Base-by-base conservation (phyloP, 169 alveolate genomes). In the Cryptosporidium meleagridis region DNA sequence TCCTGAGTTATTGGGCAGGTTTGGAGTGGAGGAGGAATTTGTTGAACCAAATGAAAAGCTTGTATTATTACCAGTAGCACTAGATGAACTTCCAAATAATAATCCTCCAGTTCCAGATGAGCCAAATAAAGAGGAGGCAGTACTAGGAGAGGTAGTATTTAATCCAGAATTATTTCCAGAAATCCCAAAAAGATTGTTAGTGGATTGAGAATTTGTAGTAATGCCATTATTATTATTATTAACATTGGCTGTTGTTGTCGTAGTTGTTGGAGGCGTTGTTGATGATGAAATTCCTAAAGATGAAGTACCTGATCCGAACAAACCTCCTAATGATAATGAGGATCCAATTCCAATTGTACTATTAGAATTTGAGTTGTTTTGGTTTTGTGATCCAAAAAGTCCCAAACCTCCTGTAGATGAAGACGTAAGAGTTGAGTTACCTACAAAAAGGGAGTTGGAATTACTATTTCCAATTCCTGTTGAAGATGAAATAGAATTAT, bases 271-370 rank as follows among this genome's bases (percentile, higher is more conserved):
- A 0, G 44, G 0, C 4, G 44, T 6, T 37, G 44, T 0, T 37
- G 41, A 5, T 26, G 70, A 26, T 18, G 41, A 4, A 0, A 31
- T 0, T 65, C 51, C 72, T 52, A 65, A 65, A 65, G 51, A 14
- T 35, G 45, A 10, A 65, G 72, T 9, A 9, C 72, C 72, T n/a
- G 33, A 65, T 35, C 72, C 72, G 33, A 65, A 65, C 31, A 65
- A 37, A 16, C 72, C 72, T 65, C 72, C 72, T 21, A n/a, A 21
- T 23, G 39, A 59, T 23, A 37, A 21, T 59, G 41, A 23, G 21
- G 69, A 26, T 7, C 69, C 69, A 59, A 31, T 59, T 59, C 69
- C 69, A 5, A 31, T 59, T 18, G 9, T 16, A 48, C 55, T 21
- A 48, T n/a, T 12, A 14, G 55, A 48, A 48, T 48, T 48, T 4